phyloP scores from a whole-genome alignment of 768 basidiomycete genomes.

The Collybiopsis luxurians region DNA sequence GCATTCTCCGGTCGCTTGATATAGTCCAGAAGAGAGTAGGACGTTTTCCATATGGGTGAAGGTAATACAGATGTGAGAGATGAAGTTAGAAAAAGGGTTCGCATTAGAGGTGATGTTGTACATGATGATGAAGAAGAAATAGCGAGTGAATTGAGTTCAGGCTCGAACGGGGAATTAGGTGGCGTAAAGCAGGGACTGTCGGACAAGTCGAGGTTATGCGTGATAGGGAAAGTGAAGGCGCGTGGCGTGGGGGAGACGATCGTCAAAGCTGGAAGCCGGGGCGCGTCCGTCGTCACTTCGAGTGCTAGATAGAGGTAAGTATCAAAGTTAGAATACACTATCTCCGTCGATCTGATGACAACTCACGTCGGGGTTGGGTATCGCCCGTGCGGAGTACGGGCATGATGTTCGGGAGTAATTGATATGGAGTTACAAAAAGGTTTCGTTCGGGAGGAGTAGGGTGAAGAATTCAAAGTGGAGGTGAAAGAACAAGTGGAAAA shows the following conservation, averaged over 20 bases:
- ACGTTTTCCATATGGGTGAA: conserved; percentile 23
- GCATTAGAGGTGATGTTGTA: conserved; percentile 34
- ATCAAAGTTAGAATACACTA: conserved; percentile 6
- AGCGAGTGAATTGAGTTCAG: conserved; percentile 59
- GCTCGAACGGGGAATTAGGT: conserved; percentile 70
- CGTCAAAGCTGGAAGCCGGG: conserved; percentile 49
- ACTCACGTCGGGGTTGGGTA: conserved; percentile 53
- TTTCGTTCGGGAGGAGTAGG: conserved; percentile 11
- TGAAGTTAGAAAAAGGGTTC: conserved; percentile 41
- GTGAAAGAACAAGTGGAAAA: conserved; percentile 21
- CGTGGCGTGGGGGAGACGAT: conserved; percentile 72
- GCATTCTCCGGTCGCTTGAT: conserved; percentile 84
- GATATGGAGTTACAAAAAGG: conserved; percentile 19
- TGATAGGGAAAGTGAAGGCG: conserved; percentile 65
- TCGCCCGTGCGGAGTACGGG: conserved; percentile 79
- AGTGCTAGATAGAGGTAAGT: conserved; percentile 46
- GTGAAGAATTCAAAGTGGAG: conserved; percentile 23
- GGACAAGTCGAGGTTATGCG: conserved; percentile 47
- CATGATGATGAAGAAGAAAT: conserved; percentile 38
- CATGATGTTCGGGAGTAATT: conserved; percentile 48
- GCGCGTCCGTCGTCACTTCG: conserved; percentile 70
- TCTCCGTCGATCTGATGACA: background rate
- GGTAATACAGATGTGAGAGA: conserved; percentile 35
- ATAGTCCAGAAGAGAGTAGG: conserved; percentile 53
- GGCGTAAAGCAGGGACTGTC: conserved; percentile 72